phyloP scores from a whole-genome alignment of 352 stramenopile genomes.

The Elongisporangium prolatum region DNA sequence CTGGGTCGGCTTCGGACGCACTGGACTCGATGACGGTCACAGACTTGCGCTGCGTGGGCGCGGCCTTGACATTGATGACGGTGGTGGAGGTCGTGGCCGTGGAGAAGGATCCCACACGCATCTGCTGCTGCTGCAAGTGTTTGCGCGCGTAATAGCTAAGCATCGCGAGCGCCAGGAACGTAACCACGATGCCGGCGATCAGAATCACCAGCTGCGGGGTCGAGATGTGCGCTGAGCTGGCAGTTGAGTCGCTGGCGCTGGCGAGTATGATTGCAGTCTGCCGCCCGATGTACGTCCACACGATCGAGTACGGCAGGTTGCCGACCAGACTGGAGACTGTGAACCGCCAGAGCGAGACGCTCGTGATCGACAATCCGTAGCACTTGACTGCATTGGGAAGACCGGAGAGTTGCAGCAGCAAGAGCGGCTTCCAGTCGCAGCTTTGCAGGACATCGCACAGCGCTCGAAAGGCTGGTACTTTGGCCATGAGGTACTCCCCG shows the following conservation, averaged over 20 bases:
- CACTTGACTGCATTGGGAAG: conserved; percentile 13
- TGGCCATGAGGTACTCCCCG: conserved; percentile 8
- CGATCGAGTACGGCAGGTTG: conserved; percentile 7
- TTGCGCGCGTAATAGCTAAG: conserved; percentile 7
- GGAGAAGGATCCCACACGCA: background rate
- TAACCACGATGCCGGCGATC: conserved; percentile 5
- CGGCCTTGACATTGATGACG: background rate
- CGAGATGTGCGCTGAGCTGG: background rate
- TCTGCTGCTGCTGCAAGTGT: conserved; percentile 8
- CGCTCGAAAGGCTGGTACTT: conserved; percentile 4
- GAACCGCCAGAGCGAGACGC: conserved; percentile 8
- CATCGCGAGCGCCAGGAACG: conserved; percentile 4
- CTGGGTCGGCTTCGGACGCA: background rate
- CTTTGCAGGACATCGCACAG: conserved; percentile 10
- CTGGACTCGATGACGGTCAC: background rate
- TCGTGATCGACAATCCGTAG: conserved; percentile 11
- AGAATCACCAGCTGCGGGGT: conserved; percentile 4
- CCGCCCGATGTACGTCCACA: conserved; percentile 10
- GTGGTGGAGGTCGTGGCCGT: background rate
- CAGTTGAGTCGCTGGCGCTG: background rate
- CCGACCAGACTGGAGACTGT: conserved; percentile 6
- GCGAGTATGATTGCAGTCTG: conserved; percentile 5
- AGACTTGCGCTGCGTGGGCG: background rate
- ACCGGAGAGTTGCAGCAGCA: conserved; percentile 12
- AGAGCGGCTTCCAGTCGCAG: conserved; percentile 11